Evolutionary conservation across 2,329 filamentous ascomycete genomes (phyloP), one percentile per base, ranked within the genome.

Genomic region (Penicillium glabrum): DNA sequence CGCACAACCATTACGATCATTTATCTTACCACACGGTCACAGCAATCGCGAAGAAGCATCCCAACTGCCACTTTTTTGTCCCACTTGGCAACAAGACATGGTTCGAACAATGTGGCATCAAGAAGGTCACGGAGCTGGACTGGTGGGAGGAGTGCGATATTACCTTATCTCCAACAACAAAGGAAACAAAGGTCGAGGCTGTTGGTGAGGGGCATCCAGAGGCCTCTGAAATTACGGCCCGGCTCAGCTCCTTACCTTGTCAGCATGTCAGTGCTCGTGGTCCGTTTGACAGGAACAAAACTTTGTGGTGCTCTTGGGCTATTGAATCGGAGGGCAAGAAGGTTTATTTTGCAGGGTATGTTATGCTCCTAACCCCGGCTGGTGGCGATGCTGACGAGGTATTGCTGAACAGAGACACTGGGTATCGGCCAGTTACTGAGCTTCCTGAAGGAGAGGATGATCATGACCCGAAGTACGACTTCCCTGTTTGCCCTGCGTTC

Each of bases 1-100:
- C 87, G 19, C 93, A 97, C 75, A 92, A 88, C 66, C 93, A 97
- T 76, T 97, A 97, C 73, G 93, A 97, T 74, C 93, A 97, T 70
- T 80, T 98, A 13, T 93, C 89, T 1, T 86, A 91, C 66, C 83
- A 86, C 0, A 91, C 89, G 0, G 83, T 96, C 23, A 81, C 83
- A 59, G 85, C 90, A 65, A 83, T 97, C 52, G 81, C 86, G 53
- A 82, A 85, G 63, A 80, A 83, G 51, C 87, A 95, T 67, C 91
- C 91, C 0, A 82, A 89, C 14, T 91, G 86, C 41, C 91, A 96
- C 62, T 97, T 95, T 77, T 95, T 96, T 61, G 92, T 92, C 23
- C 91, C 91, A 0, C 75, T 96, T 4, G 91, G 91, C 2, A 85
- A 96, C 56, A 90, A 89, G 73, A 79, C 83, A 47, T 97, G 93